Base-by-base conservation (phyloP, 2,329 filamentous ascomycete species). In the Claviceps fusiformis region DNA sequence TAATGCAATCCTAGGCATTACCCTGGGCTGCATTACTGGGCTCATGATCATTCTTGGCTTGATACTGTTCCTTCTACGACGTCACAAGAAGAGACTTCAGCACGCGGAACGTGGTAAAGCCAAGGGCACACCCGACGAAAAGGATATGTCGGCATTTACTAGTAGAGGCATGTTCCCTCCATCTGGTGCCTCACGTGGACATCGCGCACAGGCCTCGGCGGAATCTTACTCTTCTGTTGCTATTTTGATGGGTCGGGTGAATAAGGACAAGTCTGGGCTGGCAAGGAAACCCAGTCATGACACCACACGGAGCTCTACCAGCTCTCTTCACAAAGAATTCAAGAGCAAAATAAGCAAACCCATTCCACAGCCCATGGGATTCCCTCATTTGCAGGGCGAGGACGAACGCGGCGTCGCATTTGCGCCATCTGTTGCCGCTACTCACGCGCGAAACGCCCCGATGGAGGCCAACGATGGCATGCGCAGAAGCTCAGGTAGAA, bases 1-100 rank as follows among this genome's bases (percentile, higher is more conserved):
- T 65, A 73, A 77, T 69, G 61, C 82, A 8, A 85, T 95, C 33
- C 77, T 96, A 1, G 91, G 88, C 39, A 87, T 88, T 52, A 87
- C 87, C 0, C 76, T 97, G 1, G 90, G 91, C 13, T 83, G 85
- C n/a, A 82, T 95, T 27, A 79, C 87, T 53, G 89, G 87, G 19
- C 73, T 89, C 53, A 82, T 86, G 24, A 71, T 82, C 0, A 65
- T 95, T 7, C 73, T 95, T n/a, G 75, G 87, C 31, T 67, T 87
- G 1, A 66, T 89, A n/a, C 76, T 96, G 24, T 73, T 93, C 52
- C 74, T 86, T 9, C 54, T 72, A 11, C 63, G 68, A 47, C 66
- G 67, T 24, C 65, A 79, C 61, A 82, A 79, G 65, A 77, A 78
- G 62, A 77, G 78, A 60, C 78, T 74, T 54, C 70, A 73, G 52